Conservation (phyloP, 148 eudicot genomes). For the Camellia japonica region DNA sequence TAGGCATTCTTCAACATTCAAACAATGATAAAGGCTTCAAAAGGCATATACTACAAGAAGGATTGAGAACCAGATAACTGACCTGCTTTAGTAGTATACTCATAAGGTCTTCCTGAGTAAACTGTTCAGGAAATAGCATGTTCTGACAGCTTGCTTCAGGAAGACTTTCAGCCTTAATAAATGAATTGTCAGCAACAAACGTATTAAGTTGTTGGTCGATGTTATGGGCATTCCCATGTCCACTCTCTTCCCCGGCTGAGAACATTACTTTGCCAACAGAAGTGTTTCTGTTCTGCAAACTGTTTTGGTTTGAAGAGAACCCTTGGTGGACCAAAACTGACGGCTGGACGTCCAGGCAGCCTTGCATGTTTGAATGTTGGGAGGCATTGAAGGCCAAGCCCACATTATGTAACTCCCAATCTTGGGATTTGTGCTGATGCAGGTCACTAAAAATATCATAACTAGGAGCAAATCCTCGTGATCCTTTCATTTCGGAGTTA, state of each 20-base stretch:
- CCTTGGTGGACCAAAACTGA: slow-evolving; percentile 59
- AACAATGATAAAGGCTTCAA: background rate
- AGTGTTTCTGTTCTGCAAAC: slow-evolving; percentile 26
- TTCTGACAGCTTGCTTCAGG: slow-evolving; percentile 46
- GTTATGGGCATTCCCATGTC: slow-evolving; percentile 28
- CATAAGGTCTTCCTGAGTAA: slow-evolving; percentile 79
- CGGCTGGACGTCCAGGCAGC: slow-evolving; percentile 43
- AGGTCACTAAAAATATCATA: slow-evolving; percentile 62
- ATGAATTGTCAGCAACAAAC: slow-evolving; percentile 30
- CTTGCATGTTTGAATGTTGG: slow-evolving; percentile 36
- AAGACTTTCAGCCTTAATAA: slow-evolving; percentile 56
- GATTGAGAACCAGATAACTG: slow-evolving; percentile 6
- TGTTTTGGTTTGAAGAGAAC: slow-evolving; percentile 37
- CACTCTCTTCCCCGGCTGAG: slow-evolving; percentile 37
- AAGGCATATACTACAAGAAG: background rate
- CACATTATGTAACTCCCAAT: slow-evolving; percentile 56
- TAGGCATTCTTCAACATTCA: background rate
- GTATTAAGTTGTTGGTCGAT: slow-evolving; percentile 35
- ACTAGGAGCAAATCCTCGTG: slow-evolving; percentile 48
- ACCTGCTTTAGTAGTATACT: slow-evolving; percentile 82
- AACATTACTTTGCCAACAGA: slow-evolving; percentile 36
- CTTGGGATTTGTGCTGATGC: slow-evolving; percentile 52
- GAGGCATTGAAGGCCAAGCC: slow-evolving; percentile 35
- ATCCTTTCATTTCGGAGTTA: slow-evolving; percentile 44
- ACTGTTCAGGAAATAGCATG: slow-evolving; percentile 43